A percentile compares a stretch with the other conserved stretches of the same genome.
These are phyloP conservation scores for Pythium sp. DNA, from an alignment of 352 stramenopile species.

Conservation along the genomic window DNA sequence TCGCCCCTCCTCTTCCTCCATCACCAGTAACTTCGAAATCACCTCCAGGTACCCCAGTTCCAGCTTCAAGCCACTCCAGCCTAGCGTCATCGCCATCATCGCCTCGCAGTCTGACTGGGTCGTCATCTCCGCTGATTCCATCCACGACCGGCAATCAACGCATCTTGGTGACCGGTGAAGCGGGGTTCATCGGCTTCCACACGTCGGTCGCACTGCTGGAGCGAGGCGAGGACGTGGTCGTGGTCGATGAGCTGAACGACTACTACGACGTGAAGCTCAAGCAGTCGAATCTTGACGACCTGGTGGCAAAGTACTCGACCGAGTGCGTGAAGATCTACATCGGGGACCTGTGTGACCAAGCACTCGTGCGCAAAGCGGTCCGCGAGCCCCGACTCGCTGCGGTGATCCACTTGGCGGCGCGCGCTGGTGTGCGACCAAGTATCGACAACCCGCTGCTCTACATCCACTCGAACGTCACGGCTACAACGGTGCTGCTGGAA, in stretches of 20 bases:
- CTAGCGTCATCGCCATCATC: not conserved
- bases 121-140: conserved; percentile 15
- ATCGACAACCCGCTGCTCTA: conserved; percentile 98
- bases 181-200: conserved; percentile 97
- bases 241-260: conserved; percentile 98
- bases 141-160: conserved; percentile 23
- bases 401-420: conserved; percentile 95
- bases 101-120: not conserved
- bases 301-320: conserved; percentile 50
- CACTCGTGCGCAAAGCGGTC: conserved; percentile 90
- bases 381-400: conserved; percentile 76
- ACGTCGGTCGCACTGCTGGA: conserved; percentile 88
- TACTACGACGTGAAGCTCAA: conserved; percentile 99
- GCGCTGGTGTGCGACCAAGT: conserved; percentile 95
- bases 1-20: not conserved
- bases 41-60: not conserved
- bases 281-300: conserved; percentile 90
- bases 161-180: conserved; percentile 90
- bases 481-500: conserved; percentile 93
- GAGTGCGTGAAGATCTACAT: conserved; percentile 77
- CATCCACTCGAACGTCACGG: conserved; percentile 96
- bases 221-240: conserved; percentile 91
- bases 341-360: conserved; percentile 93
- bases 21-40: not conserved
- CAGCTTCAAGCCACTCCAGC: not conserved